Evolutionary conservation across 2,329 filamentous ascomycete genomes (phyloP), one percentile per base, ranked within the genome.

Genomic region (Fusarium mangiferae): DNA sequence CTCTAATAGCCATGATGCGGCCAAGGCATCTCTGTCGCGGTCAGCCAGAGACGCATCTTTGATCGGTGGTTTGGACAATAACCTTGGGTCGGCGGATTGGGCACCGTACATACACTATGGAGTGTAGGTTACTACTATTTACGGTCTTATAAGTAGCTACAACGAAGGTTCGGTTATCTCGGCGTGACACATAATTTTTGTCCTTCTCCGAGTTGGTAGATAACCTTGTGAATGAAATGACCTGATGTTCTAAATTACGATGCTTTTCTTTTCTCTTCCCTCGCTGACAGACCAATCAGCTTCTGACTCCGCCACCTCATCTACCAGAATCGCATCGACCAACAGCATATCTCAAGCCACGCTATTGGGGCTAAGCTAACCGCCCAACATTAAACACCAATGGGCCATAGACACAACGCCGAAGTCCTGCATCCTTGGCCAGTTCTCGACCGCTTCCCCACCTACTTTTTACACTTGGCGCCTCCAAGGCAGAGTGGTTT

Each of bases 91-190:
- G 5, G 59, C 51, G 14, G 42, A 62, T 20, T 62, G 49, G 59
- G 59, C 59, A 2, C 51, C 59, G 1, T 62, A 58, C 7, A 15
- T 62, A 58, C 59, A 62, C 30, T 62, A 62, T 26, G 49, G 59
- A 1, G 51, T 62, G 6, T 62, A 57, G 7, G 24, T 45, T 4
- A 18, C 26, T 26, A 26, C 26, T 26, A 26, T 26, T 26, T 26
- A 26, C 26, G 26, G 26, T 26, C 26, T 26, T 26, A 26, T 26
- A 26, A 26, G 26, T 26, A 26, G 26, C 26, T 26, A 26, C 26
- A 26, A 26, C 26, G 26, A 26, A 6, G 26, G 26, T 26, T 26
- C 26, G 26, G 26, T 26, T 26, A 26, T 26, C 26, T 26, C 26
- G 26, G 26, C 26, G 26, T 26, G 26, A 26, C 26, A 26, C 26